These are phyloP conservation scores for Hippophae gyantsensis DNA, from an alignment of 306 rosid genomes.

Conservation along the genomic window DNA sequence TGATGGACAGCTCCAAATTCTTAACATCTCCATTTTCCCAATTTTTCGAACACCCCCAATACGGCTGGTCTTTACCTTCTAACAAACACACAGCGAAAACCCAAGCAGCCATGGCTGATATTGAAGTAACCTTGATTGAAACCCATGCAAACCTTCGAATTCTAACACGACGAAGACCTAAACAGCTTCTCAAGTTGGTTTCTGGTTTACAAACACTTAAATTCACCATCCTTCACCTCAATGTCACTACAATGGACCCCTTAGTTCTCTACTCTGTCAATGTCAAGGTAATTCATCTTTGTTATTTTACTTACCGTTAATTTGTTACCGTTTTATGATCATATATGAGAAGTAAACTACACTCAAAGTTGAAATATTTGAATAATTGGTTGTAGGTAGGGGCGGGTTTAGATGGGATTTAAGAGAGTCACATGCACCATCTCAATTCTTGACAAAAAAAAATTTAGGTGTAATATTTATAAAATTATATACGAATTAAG, in stretches of 20 bases:
- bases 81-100: slow-evolving; percentile 49
- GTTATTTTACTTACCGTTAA: no score
- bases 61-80: slow-evolving; percentile 52
- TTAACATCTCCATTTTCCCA: slow-evolving; percentile 45
- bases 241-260: slow-evolving; percentile 53
- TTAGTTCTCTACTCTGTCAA: slow-evolving; percentile 73
- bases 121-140: slow-evolving; percentile 85
- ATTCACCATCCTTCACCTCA: slow-evolving; percentile 77
- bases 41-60: slow-evolving; percentile 50
- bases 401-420: no score
- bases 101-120: slow-evolving; percentile 63
- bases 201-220: slow-evolving; percentile 58
- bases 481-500: no score
- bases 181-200: slow-evolving; percentile 48
- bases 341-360: no score
- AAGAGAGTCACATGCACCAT: no score
- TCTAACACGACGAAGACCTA: slow-evolving; percentile 39
- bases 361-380: no score
- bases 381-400: no score
- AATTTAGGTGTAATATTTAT: no score
- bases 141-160: slow-evolving; percentile 83
- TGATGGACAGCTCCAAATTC: slow-evolving; percentile 18
- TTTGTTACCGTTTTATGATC: no score
- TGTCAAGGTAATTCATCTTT: slow-evolving; percentile 52
- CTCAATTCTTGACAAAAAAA: no score